Conservation (phyloP, 345 rosid species). For the Euphorbia lathyris region DNA sequence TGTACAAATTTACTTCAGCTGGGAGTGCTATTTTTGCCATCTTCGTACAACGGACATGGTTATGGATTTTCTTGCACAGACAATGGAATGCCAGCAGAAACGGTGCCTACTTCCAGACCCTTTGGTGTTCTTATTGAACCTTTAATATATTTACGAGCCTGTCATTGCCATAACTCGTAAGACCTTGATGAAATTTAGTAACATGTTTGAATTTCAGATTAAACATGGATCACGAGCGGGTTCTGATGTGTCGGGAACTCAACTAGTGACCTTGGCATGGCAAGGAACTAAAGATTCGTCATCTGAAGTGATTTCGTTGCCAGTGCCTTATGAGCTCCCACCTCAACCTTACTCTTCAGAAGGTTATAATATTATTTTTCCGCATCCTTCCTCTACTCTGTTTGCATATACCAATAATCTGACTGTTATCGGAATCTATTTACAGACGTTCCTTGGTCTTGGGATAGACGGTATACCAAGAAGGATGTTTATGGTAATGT, state of each 20-base stretch:
- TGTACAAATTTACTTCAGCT: constrained; percentile 36
- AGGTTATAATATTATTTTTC: constrained; percentile 37
- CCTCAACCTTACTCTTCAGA: constrained; percentile 64
- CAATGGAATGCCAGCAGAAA: constrained; percentile 32
- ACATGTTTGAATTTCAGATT: constrained; percentile 20
- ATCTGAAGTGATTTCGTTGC: constrained; percentile 51
- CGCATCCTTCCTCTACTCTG: not conserved
- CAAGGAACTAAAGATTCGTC: constrained; percentile 38
- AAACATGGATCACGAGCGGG: constrained; percentile 13
- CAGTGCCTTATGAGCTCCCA: constrained; percentile 81
- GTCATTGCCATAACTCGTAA: not conserved
- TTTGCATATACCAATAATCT: not conserved
- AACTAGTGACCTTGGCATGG: constrained; percentile 68
- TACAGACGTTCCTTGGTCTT: constrained; percentile 91
- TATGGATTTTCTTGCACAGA: constrained; percentile 59
- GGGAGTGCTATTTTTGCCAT: constrained; percentile 81
- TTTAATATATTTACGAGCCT: not conserved
- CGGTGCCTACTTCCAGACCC: constrained; percentile 7
- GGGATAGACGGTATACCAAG: constrained; percentile 73
- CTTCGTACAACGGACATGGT: constrained; percentile 25
- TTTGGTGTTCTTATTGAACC: not conserved
- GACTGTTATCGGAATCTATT: not conserved
- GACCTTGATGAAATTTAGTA: not conserved
- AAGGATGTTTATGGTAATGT: constrained; percentile 82
- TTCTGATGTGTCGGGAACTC: constrained; percentile 30